Base-by-base conservation (phyloP, 2,329 filamentous ascomycete species). In the Emmonsia crescens region DNA sequence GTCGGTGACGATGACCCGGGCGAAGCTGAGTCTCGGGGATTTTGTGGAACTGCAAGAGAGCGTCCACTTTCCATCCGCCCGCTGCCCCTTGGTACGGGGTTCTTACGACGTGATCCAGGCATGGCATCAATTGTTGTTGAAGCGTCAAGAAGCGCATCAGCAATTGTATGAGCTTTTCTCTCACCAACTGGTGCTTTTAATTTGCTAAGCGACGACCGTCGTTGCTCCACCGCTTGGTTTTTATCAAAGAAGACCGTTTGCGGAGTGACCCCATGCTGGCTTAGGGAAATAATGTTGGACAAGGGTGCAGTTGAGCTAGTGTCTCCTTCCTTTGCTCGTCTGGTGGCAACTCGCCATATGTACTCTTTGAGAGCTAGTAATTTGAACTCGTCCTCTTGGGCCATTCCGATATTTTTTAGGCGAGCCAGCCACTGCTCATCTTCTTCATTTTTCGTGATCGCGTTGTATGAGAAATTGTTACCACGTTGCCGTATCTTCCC, bases 221-320 rank as follows among this genome's bases (percentile, higher is more conserved):
- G 69, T 46, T 71, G 67, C 27, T 78, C 79, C 10, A 85, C 75
- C 9, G 84, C 78, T 48, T 81, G 81, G 46, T 85, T 83, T 61
- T 92, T 91, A 66, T 96, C 91, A 69, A 97, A 97, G 70, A 97
- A 88, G 1, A 99, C 87, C 0, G 90, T 97, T 70, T 96, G 90
- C 2, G 89, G 88, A 1, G 86, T 89, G 38, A 96, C 85, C 14
- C 86, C 85, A 59, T 96, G 78, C 48, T 85, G 86, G 65, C 89
- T 88, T 29, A 97, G 76, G 0, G 86, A 82, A 6, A 97, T 82
- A 14, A 96, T 84, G 59, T 83, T 83, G 66, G 88, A 89, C 64
- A 89, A 80, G 19, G 59, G 21, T 1, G 56, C 29, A 2, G 68
- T 72, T n/a, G 81, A 76, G 2, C 73, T 69, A 2, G 67, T 66